Percentiles rank a stretch among this genome's conserved stretches.
phyloP scores from a whole-genome alignment of 805 yeast species.

The Metschnikowia sp. region DNA sequence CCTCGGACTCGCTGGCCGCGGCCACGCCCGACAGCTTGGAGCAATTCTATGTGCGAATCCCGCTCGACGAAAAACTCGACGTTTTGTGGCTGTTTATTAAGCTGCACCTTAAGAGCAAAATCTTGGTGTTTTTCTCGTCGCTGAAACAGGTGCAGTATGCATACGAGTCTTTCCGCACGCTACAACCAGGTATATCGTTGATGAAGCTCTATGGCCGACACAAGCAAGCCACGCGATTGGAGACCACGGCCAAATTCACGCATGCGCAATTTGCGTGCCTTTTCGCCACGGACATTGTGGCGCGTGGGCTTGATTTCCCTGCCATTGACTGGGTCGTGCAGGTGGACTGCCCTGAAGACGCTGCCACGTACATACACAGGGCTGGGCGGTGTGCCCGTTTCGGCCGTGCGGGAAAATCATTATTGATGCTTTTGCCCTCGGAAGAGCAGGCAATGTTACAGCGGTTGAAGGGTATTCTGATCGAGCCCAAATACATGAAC shows the following conservation, averaged over 20 bases:
- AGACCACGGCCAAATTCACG: conserved; percentile 73
- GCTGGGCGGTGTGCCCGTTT: conserved; percentile 90
- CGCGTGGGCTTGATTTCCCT: conserved; percentile 90
- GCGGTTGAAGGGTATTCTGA: conserved; percentile 57
- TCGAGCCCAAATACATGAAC: conserved; percentile 68
- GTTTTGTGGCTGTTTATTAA: conserved; percentile 82
- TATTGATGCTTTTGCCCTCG: conserved; percentile 76
- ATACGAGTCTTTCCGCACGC: conserved; percentile 78
- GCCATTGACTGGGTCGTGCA: conserved; percentile 95
- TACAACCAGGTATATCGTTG: conserved; percentile 89
- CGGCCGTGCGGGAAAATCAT: conserved; percentile 78
- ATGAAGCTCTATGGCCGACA: conserved; percentile 86
- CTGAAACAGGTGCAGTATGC: conserved; percentile 89
- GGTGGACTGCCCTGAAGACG: conserved; percentile 87
- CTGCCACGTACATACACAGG: conserved; percentile 84
- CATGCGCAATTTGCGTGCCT: conserved; percentile 77
- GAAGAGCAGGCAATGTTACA: conserved; percentile 77
- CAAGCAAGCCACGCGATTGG: conserved; percentile 84
- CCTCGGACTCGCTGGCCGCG: conserved; percentile 46
- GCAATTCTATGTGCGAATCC: conserved; percentile 73
- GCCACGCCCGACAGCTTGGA: conserved; percentile 82
- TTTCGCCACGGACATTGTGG: conserved; percentile 88
- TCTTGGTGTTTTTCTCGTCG: conserved; percentile 79
- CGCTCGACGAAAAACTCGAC: conserved; percentile 78
- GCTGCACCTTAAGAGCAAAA: conserved; percentile 75